Conservation (phyloP, 805 yeast species). For the Saccharomycopsis lassenensis region DNA sequence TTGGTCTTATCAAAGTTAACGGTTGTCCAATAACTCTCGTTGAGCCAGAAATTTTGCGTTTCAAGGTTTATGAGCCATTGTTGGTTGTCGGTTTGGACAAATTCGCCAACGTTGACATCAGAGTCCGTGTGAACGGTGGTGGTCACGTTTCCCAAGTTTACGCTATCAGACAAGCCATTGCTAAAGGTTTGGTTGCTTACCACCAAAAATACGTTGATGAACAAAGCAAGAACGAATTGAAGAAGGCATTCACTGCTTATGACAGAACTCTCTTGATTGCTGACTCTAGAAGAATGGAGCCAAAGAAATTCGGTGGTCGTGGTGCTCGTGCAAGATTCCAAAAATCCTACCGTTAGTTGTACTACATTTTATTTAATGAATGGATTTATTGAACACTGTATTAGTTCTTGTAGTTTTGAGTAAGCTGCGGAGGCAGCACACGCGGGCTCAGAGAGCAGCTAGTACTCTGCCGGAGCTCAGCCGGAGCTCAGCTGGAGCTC, state of each 20-base stretch:
- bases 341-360: slow-evolving; percentile 99
- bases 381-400: no score
- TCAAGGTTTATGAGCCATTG: slow-evolving; percentile 99
- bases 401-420: no score
- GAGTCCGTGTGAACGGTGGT: slow-evolving; percentile 99
- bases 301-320: slow-evolving; percentile 99
- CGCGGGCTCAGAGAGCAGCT: no score
- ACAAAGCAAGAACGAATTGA: slow-evolving; percentile 98
- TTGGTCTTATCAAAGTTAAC: slow-evolving; percentile 98
- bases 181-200: slow-evolving; percentile 99
- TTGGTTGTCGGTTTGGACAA: slow-evolving; percentile 97
- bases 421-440: no score
- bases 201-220: slow-evolving; percentile 99
- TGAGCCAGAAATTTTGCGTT: slow-evolving; percentile 97
- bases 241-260: slow-evolving; percentile 94
- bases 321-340: slow-evolving; percentile 99
- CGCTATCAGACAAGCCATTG: slow-evolving; percentile 99
- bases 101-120: slow-evolving; percentile 96
- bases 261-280: slow-evolving; percentile 99
- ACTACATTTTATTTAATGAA: no score
- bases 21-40: slow-evolving; percentile 99
- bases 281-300: slow-evolving; percentile 99
- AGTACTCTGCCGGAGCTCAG: no score
- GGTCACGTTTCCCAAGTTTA: slow-evolving; percentile 99
- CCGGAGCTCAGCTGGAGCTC: no score